Conservation (phyloP, 805 yeast species). For the Cyberlindnera lachancei region DNA sequence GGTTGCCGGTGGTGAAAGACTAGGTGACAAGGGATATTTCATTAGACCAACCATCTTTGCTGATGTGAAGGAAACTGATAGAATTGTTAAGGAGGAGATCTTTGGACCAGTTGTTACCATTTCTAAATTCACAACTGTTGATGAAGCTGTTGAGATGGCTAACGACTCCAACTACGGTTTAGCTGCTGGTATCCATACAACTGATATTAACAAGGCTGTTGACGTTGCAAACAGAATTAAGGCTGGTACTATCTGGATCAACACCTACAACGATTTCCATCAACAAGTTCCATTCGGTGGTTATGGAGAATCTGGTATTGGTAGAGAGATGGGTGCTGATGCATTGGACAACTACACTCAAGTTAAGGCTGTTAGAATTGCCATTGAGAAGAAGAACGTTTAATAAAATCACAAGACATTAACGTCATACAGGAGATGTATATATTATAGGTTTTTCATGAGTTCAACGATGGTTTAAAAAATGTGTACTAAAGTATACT, state of each 20-base stretch:
- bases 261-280: conserved; percentile 86
- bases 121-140: conserved; percentile 72
- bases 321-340: conserved; percentile 88
- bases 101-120: conserved; percentile 91
- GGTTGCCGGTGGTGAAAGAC: conserved; percentile 62
- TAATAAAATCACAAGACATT: too few relatives aligned
- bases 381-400: conserved; percentile 14
- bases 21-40: conserved; percentile 56
- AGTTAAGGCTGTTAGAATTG: conserved; percentile 69
- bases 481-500: too few relatives aligned
- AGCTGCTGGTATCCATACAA: conserved; percentile 87
- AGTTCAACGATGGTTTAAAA: too few relatives aligned
- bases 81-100: conserved; percentile 69
- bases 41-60: conserved; percentile 70
- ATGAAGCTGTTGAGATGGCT: conserved; percentile 71
- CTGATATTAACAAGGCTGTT: conserved; percentile 65
- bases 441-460: too few relatives aligned
- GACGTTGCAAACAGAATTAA: conserved; percentile 66
- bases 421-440: too few relatives aligned
- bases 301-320: conserved; percentile 82
- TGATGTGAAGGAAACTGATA: conserved; percentile 60
- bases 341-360: conserved; percentile 83
- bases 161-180: conserved; percentile 81
- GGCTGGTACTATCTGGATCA: conserved; percentile 90
- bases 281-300: conserved; percentile 91